Evolutionary conservation across 1,139 yeast genomes (phyloP), one percentile per base, ranked within the genome.

Genomic region (Yamadazyma triangularis): DNA sequence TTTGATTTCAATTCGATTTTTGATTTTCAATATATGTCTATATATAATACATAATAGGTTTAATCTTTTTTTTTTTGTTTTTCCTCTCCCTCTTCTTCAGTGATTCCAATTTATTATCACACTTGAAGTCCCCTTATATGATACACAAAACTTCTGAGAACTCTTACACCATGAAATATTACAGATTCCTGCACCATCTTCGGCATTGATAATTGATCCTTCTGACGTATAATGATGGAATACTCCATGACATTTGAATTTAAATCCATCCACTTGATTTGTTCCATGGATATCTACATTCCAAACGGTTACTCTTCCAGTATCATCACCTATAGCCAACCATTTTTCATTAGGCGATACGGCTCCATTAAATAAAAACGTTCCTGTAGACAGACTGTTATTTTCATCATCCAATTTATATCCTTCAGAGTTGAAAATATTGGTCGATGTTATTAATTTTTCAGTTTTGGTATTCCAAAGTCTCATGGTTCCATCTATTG

Each of bases 401-500:
- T n/a, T 6, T 4, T 16, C n/a, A n/a, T 16, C 13, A 12, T 30
- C 26, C 4, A 35, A 24, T 4, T 32, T 34, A 22, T 34, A 37
- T 7, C 23, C 23, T 2, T 21, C 10, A 20, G 37, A 40, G 13
- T 32, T 35, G 33, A 42, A 41, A 4, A 41, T 33, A 23, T 38
- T 36, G 11, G 24, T 20, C 9, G 25, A 18, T 8, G 13, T 13
- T 3, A 20, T 15, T 2, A 33, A 25, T 4, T 29, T 48, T 13
- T 79, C 79, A 6, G 52, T 53, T 11, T 57, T 45, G 1, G 73
- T 63, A 41, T 82, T 74, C 95, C 95, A 87, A 0, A 84, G 46
- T 34, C 83, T 69, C 2, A 81, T 58, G 0, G 79, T 62, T 1
- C 94, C 89, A 41, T 86, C 95, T 54, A 84, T 60, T 1, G 94